phyloP scores from a whole-genome alignment of 2,329 filamentous ascomycete species.

The Penicillium sclerotigenum region DNA sequence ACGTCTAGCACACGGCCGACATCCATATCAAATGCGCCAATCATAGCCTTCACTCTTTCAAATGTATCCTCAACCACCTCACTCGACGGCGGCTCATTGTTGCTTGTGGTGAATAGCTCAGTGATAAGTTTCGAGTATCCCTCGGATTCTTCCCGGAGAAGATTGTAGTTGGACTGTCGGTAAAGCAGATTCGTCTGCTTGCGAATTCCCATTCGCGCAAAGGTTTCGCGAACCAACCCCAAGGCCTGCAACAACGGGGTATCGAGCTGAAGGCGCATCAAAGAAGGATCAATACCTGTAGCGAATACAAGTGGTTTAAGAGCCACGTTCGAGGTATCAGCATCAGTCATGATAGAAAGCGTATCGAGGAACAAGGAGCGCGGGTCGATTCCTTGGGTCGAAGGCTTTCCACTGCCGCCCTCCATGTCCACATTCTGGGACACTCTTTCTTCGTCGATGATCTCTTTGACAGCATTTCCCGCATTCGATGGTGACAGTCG shows the following conservation, averaged over 20 bases:
- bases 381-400: slow-evolving; percentile 52
- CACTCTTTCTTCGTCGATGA: slow-evolving; percentile 59
- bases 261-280: slow-evolving; percentile 83
- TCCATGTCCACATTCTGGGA: slow-evolving; percentile 47
- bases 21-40: slow-evolving; percentile 95
- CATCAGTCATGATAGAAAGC: slow-evolving; percentile 73
- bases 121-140: slow-evolving; percentile 96
- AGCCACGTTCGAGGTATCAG: slow-evolving; percentile 56
- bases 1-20: slow-evolving; percentile 93
- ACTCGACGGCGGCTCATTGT: slow-evolving; percentile 67
- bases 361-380: slow-evolving; percentile 77
- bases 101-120: slow-evolving; percentile 87
- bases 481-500: slow-evolving; percentile 66
- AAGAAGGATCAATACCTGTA: slow-evolving; percentile 66
- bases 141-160: slow-evolving; percentile 91
- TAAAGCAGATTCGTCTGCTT: slow-evolving; percentile 92
- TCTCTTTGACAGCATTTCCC: slow-evolving; percentile 69
- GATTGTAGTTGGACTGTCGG: slow-evolving; percentile 93
- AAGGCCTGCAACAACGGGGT: slow-evolving; percentile 69
- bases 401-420: slow-evolving; percentile 43
- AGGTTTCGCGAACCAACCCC: slow-evolving; percentile 79
- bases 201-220: slow-evolving; percentile 76
- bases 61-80: slow-evolving; percentile 82
- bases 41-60: slow-evolving; percentile 86
- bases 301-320: slow-evolving; percentile 68